These are phyloP conservation scores for Yamagishiella unicocca DNA, from an alignment of 139 green algal genomes.

Conservation along the genomic window DNA sequence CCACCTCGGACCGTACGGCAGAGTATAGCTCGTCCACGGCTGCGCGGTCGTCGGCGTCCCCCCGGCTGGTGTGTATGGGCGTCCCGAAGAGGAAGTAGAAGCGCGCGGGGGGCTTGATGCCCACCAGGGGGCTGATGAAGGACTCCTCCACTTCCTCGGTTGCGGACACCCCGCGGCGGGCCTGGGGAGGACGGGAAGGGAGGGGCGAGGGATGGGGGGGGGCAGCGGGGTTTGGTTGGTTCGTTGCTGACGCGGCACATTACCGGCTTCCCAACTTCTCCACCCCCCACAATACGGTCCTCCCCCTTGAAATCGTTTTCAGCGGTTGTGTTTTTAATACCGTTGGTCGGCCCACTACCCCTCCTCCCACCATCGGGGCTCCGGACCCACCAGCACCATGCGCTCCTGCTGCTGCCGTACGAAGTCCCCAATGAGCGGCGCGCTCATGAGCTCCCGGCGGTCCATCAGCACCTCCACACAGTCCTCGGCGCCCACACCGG, in stretches of 20 bases:
- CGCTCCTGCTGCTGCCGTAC: constrained; percentile 49
- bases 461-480: constrained; percentile 44
- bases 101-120: constrained; percentile 68
- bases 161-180: constrained; percentile 62
- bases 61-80: constrained; percentile 76
- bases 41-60: constrained; percentile 67
- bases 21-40: constrained; percentile 74
- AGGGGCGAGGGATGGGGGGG: background rate
- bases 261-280: background rate
- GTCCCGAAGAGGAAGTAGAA: constrained; percentile 94
- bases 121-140: constrained; percentile 71
- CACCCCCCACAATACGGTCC: background rate
- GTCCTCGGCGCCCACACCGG: constrained; percentile 77
- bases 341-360: no score
- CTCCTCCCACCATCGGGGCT: background rate
- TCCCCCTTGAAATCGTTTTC: no score
- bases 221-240: no score
- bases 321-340: no score
- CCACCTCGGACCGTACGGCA: constrained; percentile 60
- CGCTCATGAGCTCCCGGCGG: constrained; percentile 65
- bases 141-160: constrained; percentile 55
- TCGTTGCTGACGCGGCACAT: no score
- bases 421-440: constrained; percentile 73
- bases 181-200: background rate
- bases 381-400: background rate